Base-by-base conservation (phyloP, 176 grass and related monocot species). In the Calamus simplicifolius region DNA sequence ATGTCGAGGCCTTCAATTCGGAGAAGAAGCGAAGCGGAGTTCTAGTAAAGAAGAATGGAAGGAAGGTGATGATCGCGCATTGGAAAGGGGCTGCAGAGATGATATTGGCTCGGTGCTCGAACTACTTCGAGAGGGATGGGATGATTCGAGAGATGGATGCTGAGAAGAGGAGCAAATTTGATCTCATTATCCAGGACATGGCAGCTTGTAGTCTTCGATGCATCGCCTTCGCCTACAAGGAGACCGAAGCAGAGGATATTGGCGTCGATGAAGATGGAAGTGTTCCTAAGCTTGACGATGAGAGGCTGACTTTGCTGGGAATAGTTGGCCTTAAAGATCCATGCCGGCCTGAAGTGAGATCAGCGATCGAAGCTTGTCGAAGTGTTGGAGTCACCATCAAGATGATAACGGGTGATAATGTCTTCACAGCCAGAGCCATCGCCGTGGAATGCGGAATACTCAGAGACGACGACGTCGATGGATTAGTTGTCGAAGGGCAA, bases 41-140 rank as follows among this genome's bases (percentile, higher is more conserved):
- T 28, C 23, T 85, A 35, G 13, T 87, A 25, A 62, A 19, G 16
- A 83, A 90, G 61, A 77, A 58, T 25, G 55, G 7, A 0, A 74
- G 65, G n/a, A 1, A 65, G 65, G 57, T 16, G 23, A 31, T 85
- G 61, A 28, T 27, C 56, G 72, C 77, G 14, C 91, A 96, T 29
- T 90, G 91, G 91, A 96, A 96, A 63, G 91, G 91, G 16, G 86
- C 91, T 0, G 86, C 91, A 0, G 91, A 96, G 80, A 87, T 90
- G 80, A 76, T 96, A 53, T 6, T 96, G 64, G 64, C 53, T 21
- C 82, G 35, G 6, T 90, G 91, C 75, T 74, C 77, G 0, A 50
- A 50, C 29, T 96, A 80, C 38, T 50, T 81, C 0, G 56, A 26
- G 10, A 56, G 53, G 0, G 56, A 77, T 14, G 91, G 83, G 16